Conservation (phyloP, 106 monocot species). For the Vanilla planifolia region DNA sequence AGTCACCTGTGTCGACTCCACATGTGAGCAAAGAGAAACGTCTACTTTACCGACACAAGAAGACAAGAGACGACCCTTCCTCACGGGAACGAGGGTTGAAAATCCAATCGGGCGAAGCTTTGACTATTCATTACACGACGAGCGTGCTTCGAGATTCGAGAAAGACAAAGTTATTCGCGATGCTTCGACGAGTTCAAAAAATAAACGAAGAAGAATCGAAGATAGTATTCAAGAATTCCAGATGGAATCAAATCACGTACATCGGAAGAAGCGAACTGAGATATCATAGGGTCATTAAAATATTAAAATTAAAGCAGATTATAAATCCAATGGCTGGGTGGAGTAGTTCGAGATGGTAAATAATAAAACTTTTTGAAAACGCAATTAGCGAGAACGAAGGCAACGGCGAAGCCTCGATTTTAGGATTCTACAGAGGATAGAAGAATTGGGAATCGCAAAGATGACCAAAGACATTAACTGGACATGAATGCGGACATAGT, state of each 20-base stretch:
- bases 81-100: not conserved
- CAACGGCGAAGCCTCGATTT: conserved; percentile 16
- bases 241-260: conserved; percentile 7
- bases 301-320: not conserved
- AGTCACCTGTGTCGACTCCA: conserved; percentile 34
- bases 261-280: conserved; percentile 22
- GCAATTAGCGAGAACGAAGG: conserved; percentile 5
- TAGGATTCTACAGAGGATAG: not conserved
- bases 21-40: not conserved
- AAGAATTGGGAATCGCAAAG: no score
- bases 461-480: not conserved
- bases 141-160: not conserved
- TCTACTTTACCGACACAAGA: not conserved
- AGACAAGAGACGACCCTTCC: not conserved
- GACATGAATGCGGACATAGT: conserved; percentile 2
- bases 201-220: not conserved
- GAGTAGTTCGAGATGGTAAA: not conserved
- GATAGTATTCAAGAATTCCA: no score
- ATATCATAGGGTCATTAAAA: conserved; percentile 1
- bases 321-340: not conserved
- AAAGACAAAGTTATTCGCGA: not conserved
- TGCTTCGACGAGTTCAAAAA: not conserved
- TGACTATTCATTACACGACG: not conserved
- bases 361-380: no score
- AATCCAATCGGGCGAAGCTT: conserved; percentile 1